Base-by-base conservation (phyloP, 805 yeast genomes). In the Yamadazyma kitorensis region DNA sequence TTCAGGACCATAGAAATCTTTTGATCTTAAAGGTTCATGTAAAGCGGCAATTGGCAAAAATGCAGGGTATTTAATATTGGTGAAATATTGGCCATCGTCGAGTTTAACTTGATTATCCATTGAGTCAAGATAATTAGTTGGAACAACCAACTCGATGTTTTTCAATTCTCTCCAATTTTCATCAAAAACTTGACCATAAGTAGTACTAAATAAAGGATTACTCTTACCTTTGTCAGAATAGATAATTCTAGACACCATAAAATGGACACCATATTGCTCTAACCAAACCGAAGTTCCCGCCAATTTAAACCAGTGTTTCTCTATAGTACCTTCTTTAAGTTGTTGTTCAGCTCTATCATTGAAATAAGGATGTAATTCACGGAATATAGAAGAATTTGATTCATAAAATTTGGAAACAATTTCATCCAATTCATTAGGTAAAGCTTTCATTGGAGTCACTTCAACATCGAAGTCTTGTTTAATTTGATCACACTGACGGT, bases 261-360 rank as follows among this genome's bases (percentile, higher is more conserved):
- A 49, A 50, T 72, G 76, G 12, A 70, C 63, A 18, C 72, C 70
- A 43, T 70, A 72, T 23, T 66, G 66, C 23, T 65, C 68, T 17
- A 75, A 49, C 76, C 77, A 75, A 12, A 72, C 72, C 1, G 74
- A 61, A 1, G 76, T 65, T 1, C 76, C 76, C 5, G 76, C 69
- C 34, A 70, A 64, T 32, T 64, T 57, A 40, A 48, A 68, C 78
- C 78, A 75, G 38, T 51, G 45, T 16, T 43, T 37, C 15, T 51
- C 52, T 5, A 52, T 41, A 13, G 47, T 36, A 15, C 44, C 35
- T 21, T 37, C 37, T 27, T 45, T 26, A 4, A 52, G 14, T 36
- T 52, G 55, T 10, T 47, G 22, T 25, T 36, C 40, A 20, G 53
- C 37, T 13, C 48, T 47, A 5, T 49, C 51, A 16, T 45, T 25